These are phyloP conservation scores for Blastobotrys petasosporus DNA, from an alignment of 1,139 yeast genomes.

Conservation along the genomic window DNA sequence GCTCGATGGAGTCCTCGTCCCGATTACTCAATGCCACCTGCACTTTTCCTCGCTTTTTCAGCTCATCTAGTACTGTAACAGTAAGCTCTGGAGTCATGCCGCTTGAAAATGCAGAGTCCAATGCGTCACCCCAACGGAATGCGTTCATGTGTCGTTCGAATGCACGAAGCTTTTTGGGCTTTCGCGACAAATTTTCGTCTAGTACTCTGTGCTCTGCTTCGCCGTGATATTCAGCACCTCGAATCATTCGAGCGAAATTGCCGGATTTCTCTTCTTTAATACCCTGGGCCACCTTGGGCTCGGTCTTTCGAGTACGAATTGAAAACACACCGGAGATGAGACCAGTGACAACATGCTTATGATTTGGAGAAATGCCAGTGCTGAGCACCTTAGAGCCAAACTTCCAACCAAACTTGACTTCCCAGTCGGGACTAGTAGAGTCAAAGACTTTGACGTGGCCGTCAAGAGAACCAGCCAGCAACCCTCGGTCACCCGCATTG, in stretches of 20 bases:
- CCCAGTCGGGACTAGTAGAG: slow-evolving; percentile 66
- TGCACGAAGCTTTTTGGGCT: slow-evolving; percentile 54
- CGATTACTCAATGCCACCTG: slow-evolving; percentile 70
- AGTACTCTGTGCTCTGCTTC: slow-evolving; percentile 76
- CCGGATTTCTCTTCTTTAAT: slow-evolving; percentile 37
- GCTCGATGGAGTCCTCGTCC: slow-evolving; percentile 81
- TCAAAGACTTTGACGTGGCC: slow-evolving; percentile 97
- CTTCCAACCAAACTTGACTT: slow-evolving; percentile 95
- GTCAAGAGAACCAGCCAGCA: slow-evolving; percentile 89
- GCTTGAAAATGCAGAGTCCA: slow-evolving; percentile 74
- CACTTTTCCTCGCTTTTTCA: slow-evolving; percentile 82
- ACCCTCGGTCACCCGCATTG: slow-evolving; percentile 58
- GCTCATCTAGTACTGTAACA: slow-evolving; percentile 72
- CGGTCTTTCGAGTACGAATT: slow-evolving; percentile 76
- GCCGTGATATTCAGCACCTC: slow-evolving; percentile 87
- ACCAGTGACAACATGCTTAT: slow-evolving; percentile 91
- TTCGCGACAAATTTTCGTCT: slow-evolving; percentile 36
- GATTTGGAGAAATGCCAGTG: slow-evolving; percentile 85
- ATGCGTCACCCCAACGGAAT: slow-evolving; percentile 88
- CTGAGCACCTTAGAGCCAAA: slow-evolving; percentile 88
- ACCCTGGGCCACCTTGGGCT: slow-evolving; percentile 31
- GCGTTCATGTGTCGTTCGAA: slow-evolving; percentile 81
- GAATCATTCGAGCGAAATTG: slow-evolving; percentile 71
- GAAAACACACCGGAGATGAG: slow-evolving; percentile 83
- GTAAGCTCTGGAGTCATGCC: slow-evolving; percentile 78